phyloP scores from a whole-genome alignment of 179 eudicot species.

The Heliamphora pulchella region DNA sequence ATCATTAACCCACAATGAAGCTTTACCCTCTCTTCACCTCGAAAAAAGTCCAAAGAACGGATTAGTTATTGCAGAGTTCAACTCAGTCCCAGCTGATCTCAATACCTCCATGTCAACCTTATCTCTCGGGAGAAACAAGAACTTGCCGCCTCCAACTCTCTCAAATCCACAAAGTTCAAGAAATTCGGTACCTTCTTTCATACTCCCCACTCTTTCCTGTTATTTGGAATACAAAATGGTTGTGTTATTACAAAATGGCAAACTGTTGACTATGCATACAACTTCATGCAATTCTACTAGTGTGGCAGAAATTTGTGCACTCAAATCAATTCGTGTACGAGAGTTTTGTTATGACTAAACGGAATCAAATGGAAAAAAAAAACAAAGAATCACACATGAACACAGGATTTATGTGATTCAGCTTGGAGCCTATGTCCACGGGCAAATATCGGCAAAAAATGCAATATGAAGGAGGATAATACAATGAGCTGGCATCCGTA shows the following conservation, averaged over 20 bases:
- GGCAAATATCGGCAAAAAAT: too few relatives aligned
- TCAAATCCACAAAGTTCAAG: conserved; percentile 88
- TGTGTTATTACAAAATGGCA: background rate
- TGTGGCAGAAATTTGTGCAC: background rate
- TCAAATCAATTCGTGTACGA: background rate
- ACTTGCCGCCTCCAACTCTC: conserved; percentile 38
- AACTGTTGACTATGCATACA: too few relatives aligned
- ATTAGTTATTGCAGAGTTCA: conserved; percentile 55
- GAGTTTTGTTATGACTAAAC: too few relatives aligned
- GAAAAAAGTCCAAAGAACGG: conserved; percentile 84
- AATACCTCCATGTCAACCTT: conserved; percentile 45
- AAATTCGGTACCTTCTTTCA: conserved; percentile 51
- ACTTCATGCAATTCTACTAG: background rate
- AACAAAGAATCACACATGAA: too few relatives aligned
- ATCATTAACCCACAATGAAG: background rate
- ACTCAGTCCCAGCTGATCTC: conserved; percentile 35
- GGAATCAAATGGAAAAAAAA: too few relatives aligned
- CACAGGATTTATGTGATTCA: too few relatives aligned
- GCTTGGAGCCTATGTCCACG: too few relatives aligned
- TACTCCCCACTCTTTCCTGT: conserved; percentile 63
- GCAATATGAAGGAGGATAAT: too few relatives aligned
- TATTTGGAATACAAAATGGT: conserved; percentile 6
- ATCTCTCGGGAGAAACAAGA: conserved; percentile 47
- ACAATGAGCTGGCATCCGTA: too few relatives aligned
- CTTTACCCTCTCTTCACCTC: conserved; percentile 12